Conservation (phyloP, 1,284 basidiomycete genomes). For the Cystobasidiaceae sp. region DNA sequence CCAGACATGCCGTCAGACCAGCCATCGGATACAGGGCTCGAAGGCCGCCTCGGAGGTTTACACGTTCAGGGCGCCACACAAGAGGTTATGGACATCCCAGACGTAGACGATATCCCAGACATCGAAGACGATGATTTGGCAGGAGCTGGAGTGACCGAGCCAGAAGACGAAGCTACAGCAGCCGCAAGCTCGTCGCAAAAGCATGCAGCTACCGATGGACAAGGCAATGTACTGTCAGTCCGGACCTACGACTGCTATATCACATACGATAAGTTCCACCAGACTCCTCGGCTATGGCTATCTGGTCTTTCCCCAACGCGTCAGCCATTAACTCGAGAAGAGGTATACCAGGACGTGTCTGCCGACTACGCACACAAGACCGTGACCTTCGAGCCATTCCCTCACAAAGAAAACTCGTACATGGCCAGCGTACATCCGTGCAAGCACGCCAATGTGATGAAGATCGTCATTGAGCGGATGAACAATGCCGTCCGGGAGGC, state of each 20-base stretch:
- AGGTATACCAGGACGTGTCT: slow-evolving; percentile 96
- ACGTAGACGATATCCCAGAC: slow-evolving; percentile 91
- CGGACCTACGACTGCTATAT: slow-evolving; percentile 99
- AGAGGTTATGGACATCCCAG: slow-evolving; percentile 76
- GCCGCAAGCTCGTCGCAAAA: slow-evolving; percentile 49
- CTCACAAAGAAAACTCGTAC: slow-evolving; percentile 65
- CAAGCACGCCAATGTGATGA: slow-evolving; percentile 99
- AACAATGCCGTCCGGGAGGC: slow-evolving; percentile 55
- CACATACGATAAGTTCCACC: slow-evolving; percentile 89
- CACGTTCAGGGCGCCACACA: slow-evolving; percentile 42
- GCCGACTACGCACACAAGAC: slow-evolving; percentile 98
- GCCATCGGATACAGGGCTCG: slow-evolving; percentile 1
- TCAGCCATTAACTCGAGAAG: slow-evolving; percentile 58
- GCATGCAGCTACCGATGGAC: slow-evolving; percentile 20
- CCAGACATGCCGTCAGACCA: slow-evolving; percentile 9
- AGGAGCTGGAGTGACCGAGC: slow-evolving; percentile 57
- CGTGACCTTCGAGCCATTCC: slow-evolving; percentile 97
- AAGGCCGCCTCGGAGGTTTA: slow-evolving; percentile 48
- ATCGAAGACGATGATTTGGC: slow-evolving; percentile 50
- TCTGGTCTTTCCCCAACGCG: background rate
- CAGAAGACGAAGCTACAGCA: slow-evolving; percentile 74
- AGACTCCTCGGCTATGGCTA: slow-evolving; percentile 45
- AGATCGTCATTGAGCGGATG: slow-evolving; percentile 99
- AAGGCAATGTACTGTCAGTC: slow-evolving; percentile 69
- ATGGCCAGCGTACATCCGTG: slow-evolving; percentile 93